These are phyloP conservation scores for Fusarium graminum DNA, from an alignment of 2,329 filamentous ascomycete species.

Conservation along the genomic window DNA sequence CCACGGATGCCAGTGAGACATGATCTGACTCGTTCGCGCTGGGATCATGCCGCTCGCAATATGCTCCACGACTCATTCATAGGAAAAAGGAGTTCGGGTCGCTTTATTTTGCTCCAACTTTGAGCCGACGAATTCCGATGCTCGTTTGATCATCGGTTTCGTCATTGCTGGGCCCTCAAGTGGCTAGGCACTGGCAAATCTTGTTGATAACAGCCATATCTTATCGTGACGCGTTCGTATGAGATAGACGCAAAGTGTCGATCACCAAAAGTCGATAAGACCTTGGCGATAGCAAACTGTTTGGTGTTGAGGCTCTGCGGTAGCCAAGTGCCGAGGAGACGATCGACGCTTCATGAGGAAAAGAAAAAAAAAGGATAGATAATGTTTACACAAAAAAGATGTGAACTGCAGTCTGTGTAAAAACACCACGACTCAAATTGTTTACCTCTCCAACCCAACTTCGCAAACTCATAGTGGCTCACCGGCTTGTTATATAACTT, in stretches of 20 bases:
- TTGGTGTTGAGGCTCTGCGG: conserved; percentile 43
- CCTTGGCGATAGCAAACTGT: conserved; percentile 4
- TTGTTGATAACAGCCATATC: conserved; percentile 19
- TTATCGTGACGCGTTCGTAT: conserved; percentile 24
- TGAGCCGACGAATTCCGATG: conserved; percentile 36
- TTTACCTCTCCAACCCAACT: conserved; percentile 2
- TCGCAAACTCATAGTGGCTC: conserved; percentile 15
- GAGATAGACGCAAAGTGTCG: conserved; percentile 15
- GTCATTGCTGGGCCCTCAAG: conserved; percentile 14
- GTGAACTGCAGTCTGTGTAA: neutral
- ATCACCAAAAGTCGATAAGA: conserved; percentile 29
- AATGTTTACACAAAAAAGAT: conserved; percentile 2
- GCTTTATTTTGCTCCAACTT: neutral
- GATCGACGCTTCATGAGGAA: conserved; percentile 6
- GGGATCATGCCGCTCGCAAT: conserved; percentile 32
- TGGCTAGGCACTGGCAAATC: conserved; percentile 5
- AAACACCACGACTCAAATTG: conserved; percentile 16
- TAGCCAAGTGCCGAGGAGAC: conserved; percentile 30
- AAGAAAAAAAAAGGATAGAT: conserved; percentile 1
- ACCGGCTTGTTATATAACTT: conserved; percentile 39
- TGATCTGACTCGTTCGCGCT: conserved; percentile 27
- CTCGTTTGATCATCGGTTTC: conserved; percentile 27
- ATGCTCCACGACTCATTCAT: conserved; percentile 23
- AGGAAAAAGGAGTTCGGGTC: neutral
- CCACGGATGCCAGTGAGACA: neutral